A percentile compares a stretch with the other conserved stretches of the same genome.
Conservation (phyloP, 768 basidiomycete species). For the Lactarius hengduanensis region DNA sequence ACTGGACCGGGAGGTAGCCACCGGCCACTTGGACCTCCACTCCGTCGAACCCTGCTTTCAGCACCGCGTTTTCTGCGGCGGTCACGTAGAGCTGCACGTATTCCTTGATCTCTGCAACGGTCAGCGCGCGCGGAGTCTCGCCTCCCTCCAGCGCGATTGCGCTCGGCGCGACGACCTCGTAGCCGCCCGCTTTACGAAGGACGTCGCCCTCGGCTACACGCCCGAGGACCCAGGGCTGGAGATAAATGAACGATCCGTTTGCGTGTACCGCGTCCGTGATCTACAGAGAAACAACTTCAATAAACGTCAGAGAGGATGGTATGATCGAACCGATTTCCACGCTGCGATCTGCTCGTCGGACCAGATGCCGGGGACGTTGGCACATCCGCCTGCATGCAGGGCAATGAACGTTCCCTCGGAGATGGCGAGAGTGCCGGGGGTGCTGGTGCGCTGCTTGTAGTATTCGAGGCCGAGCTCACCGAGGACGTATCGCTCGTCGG, state of each 20-base stretch:
- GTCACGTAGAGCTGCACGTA: conserved; percentile 49
- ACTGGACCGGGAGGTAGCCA: conserved; percentile 39
- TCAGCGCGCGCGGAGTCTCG: conserved; percentile 43
- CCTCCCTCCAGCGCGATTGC: not conserved
- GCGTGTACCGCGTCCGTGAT: conserved; percentile 43
- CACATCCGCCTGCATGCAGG: conserved; percentile 45
- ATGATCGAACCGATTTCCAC: conserved; percentile 49
- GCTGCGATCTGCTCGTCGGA: conserved; percentile 47
- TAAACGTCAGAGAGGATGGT: not conserved
- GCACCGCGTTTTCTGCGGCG: conserved; percentile 30
- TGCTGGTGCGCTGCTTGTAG: conserved; percentile 47
- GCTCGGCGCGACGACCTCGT: not conserved
- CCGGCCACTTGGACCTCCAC: conserved; percentile 35
- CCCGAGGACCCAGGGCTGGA: conserved; percentile 52
- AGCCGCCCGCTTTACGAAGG: not conserved
- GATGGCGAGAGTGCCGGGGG: conserved; percentile 54
- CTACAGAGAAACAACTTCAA: not conserved
- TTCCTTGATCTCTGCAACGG: conserved; percentile 48
- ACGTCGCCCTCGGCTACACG: conserved; percentile 33
- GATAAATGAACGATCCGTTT: conserved; percentile 42
- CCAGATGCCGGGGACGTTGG: conserved; percentile 49
- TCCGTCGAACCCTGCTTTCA: conserved; percentile 35
- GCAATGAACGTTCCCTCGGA: conserved; percentile 59
- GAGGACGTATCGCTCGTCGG: conserved; percentile 38
- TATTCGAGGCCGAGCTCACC: conserved; percentile 42